Base-by-base conservation (phyloP, 345 rosid species). In the Moricandia arvensis region DNA sequence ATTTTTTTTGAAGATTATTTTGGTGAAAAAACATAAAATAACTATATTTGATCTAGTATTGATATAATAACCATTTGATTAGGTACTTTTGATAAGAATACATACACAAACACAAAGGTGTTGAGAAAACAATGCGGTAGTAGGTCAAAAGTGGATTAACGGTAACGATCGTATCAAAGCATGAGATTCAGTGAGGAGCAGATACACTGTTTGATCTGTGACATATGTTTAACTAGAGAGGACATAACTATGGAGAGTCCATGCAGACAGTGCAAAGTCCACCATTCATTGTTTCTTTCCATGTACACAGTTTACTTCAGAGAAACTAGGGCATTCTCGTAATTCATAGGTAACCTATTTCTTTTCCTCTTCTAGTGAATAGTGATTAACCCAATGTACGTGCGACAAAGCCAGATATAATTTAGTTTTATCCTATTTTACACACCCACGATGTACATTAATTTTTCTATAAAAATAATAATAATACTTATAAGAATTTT, bases 201-300 rank as follows among this genome's bases (percentile, higher is more conserved):
- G 2, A 54, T 10, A 47, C 33, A 69, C 64, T 55, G 80, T 77
- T 64, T 21, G 75, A 75, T 84, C 76, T 83, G 84, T 53, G 84
- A 38, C 45, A 38, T 38, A 10, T 38, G 45, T 38, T 2, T 27
- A 27, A 1, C 3, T 27, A 27, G 38, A 35, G 38, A 35, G 38
- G 38, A 73, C 84, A 77, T 84, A 74, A 72, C 87, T 47, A 81
- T 73, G 65, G 45, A 9, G 74, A 83, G 53, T 79, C 87, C 87
- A 76, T 69, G 76, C 84, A 70, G 33, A 64, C 85, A 67, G 82
- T 65, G 78, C 84, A 35, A 34, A 81, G 63, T 51, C 85, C 85
- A 86, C 63, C 71, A 77, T 61, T 63, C 79, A 47, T 76, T 34
- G 67, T 80, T 79, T 54, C 30, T 54, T 8, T 18, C 73, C 1